phyloP scores from a whole-genome alignment of 306 rosid genomes.

The Canavalia ensiformis region DNA sequence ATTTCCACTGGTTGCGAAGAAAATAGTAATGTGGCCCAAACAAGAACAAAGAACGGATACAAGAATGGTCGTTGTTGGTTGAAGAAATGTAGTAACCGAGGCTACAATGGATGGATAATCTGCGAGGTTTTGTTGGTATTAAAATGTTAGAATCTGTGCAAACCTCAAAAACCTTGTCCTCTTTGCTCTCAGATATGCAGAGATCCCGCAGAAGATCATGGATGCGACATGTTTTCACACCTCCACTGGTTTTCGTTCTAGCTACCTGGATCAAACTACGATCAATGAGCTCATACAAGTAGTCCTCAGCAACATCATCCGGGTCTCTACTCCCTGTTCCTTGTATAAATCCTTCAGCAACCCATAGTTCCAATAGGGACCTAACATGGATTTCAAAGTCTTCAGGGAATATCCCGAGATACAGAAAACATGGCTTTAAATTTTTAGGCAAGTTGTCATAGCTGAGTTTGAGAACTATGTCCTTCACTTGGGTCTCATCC shows the following conservation, averaged over 20 bases:
- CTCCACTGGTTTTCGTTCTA: background rate
- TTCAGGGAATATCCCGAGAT: constrained; percentile 46
- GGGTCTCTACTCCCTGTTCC: background rate
- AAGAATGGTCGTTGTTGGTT: constrained; percentile 32
- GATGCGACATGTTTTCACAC: constrained; percentile 32
- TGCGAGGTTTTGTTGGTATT: constrained; percentile 24
- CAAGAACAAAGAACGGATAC: constrained; percentile 41
- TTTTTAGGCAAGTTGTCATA: constrained; percentile 23
- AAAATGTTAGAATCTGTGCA: background rate
- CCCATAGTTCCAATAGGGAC: constrained; percentile 27
- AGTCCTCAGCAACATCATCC: constrained; percentile 43
- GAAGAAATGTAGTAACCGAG: constrained; percentile 30
- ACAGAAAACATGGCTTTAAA: constrained; percentile 47
- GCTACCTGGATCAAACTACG: constrained; percentile 43
- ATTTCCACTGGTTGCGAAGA: background rate
- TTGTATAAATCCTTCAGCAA: constrained; percentile 46
- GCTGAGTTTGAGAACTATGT: constrained; percentile 47
- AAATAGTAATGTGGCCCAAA: background rate
- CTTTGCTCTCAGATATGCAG: constrained; percentile 42
- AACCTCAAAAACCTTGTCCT: constrained; percentile 27
- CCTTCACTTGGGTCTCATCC: constrained; percentile 43
- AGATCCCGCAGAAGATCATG: constrained; percentile 46
- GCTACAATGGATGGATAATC: constrained; percentile 34
- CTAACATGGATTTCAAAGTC: constrained; percentile 37
- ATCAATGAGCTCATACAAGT: constrained; percentile 45